Evolutionary conservation across 2,329 filamentous ascomycete genomes (phyloP).

Genomic region (Cladosporium halotolerans): DNA sequence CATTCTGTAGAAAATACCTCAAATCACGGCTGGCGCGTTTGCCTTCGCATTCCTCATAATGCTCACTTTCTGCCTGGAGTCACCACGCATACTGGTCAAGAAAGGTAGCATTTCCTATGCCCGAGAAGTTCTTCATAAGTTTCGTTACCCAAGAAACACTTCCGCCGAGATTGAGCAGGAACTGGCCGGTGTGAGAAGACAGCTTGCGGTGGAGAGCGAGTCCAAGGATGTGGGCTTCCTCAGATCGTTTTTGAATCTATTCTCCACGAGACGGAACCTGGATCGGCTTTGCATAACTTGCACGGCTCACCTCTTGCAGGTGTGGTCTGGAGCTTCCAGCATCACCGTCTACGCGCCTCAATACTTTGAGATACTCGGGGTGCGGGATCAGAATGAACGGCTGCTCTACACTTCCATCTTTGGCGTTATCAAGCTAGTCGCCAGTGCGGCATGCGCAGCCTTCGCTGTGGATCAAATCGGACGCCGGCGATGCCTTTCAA

Average conservation of each 20-base stretch:
- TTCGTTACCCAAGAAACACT: slow-evolving; percentile 45
- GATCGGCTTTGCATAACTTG: slow-evolving; percentile 63
- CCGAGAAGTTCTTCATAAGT: slow-evolving; percentile 46
- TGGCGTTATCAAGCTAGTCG: slow-evolving; percentile 64
- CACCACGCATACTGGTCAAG: slow-evolving; percentile 61
- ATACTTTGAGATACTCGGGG: slow-evolving; percentile 64
- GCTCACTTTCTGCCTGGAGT: slow-evolving; percentile 56
- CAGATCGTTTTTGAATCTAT: slow-evolving; percentile 59
- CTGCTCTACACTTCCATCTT: slow-evolving; percentile 68
- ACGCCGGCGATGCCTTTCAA: slow-evolving; percentile 51
- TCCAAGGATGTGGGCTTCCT: slow-evolving; percentile 44
- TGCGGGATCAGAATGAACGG: slow-evolving; percentile 58
- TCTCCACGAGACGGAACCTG: slow-evolving; percentile 60
- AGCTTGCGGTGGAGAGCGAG: slow-evolving; percentile 63
- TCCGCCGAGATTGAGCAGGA: slow-evolving; percentile 50
- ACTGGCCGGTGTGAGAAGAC: slow-evolving; percentile 56
- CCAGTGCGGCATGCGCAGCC: slow-evolving; percentile 62
- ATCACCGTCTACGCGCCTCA: slow-evolving; percentile 71
- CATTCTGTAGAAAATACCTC: slow-evolving; percentile 46
- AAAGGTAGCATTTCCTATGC: slow-evolving; percentile 61
- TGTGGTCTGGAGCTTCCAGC: slow-evolving; percentile 65
- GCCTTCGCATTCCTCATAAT: slow-evolving; percentile 63
- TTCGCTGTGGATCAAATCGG: slow-evolving; percentile 74
- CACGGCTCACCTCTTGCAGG: slow-evolving; percentile 61
- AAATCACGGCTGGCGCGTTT: slow-evolving; percentile 68